Evolutionary conservation across 352 stramenopile genomes (phyloP), one percentile per base, ranked within the genome.

Genomic region (Globisporangium takayamanum): DNA sequence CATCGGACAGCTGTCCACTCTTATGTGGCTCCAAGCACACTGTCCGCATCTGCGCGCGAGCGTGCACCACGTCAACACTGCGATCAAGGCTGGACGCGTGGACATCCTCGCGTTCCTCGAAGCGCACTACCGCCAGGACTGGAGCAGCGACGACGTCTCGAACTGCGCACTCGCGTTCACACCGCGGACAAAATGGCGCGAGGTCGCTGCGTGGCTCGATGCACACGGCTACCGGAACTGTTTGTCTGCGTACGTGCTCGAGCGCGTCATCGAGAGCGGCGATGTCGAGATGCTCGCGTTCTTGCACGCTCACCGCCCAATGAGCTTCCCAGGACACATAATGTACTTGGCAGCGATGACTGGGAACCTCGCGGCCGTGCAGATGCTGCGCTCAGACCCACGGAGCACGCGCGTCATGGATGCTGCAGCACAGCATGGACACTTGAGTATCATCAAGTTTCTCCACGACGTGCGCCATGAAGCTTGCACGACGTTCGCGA

Each of bases 241-340:
- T 30, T 60, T 60, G 20, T 60, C 54, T n/a, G 14, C 4, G 12
- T 60, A 60, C 44, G 54, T 60, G 41, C 22, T 60, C 16, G 54
- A 60, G 45, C 54, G 54, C 44, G 45, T 60, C 10, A 15, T 60
- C 20, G 54, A 60, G 44, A 45, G 54, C 44, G 54, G 54, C 28
- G 45, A 60, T 30, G 30, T 36, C 15, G 54, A 20, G 22, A 46
- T 60, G 45, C 46, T 60, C 45, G 22, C 22, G 14, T 60, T 60
- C 6, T 30, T 60, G n/a, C 30, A 60, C 45, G 14, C 33, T 3
- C 18, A 45, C n/a, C 26, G 30, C 6, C 20, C 44, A 5, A 10
- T 12, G 22, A 52, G 14, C 28, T 37, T 52, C 22, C 33, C 30
- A 15, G 41, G 54, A 1, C 54, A 60, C 45, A 39, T 44, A 30